Base-by-base conservation (phyloP, 768 basidiomycete species). In the Podaxis mareebaensis region DNA sequence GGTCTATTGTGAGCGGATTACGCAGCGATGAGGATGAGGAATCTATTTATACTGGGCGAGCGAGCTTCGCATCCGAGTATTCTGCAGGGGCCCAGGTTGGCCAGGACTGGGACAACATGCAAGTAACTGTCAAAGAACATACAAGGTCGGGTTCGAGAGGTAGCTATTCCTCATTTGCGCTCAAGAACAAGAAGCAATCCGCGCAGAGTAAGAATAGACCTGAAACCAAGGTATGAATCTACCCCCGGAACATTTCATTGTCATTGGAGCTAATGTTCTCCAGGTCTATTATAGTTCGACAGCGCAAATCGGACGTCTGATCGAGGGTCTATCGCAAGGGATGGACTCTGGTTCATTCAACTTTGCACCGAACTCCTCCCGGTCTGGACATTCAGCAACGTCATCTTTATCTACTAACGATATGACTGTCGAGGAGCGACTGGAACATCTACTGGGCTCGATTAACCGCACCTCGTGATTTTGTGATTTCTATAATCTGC, bases 341-440 rank as follows among this genome's bases (percentile, higher is more conserved):
- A 86, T 87, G 79, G 93, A 95, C 66, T 81, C 91, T 46, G 93
- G 91, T 52, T 89, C 92, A 40, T 93, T 93, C 80, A 93, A 93
- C 70, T 85, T 93, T 70, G 70, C 81, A 40, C 83, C 86, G 12
- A 72, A 66, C 68, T 67, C 61, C 63, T 67, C 61, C 70, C 77
- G 75, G 44, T 64, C 71, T 13, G 77, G 78, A 57, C 87, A 87
- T 67, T 88, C 91, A 20, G 75, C 82, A 17, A 78, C 89, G 28
- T 87, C 85, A 44, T 90, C 90, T 20, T 78, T 88, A 65, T 86
- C 91, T 33, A 85, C 84, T 48, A 75, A 82, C 65, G 87, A 89
- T 58, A 75, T 79, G 86, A 88, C 87, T 22, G 83, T 91, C 7
- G 91, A 93, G 73, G 91, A 93, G 71, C 82, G 85, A 65, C 74